Evolutionary conservation across 2,329 filamentous ascomycete genomes (phyloP).

Genomic region (Zasmidium cellare): DNA sequence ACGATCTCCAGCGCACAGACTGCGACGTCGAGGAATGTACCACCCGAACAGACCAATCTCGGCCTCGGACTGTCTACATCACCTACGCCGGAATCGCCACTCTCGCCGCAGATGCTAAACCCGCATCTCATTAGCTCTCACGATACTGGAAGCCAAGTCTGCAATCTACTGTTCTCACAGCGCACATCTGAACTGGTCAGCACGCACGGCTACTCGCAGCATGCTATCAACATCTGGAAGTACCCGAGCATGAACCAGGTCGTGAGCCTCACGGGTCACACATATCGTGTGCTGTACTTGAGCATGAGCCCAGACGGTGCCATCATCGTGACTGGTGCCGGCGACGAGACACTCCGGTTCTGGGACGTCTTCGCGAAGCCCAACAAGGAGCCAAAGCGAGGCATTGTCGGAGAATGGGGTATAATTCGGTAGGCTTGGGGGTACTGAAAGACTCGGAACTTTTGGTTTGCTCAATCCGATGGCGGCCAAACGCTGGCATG

Average conservation of each 20-base stretch:
- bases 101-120: conserved; percentile 43
- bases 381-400: conserved; percentile 60
- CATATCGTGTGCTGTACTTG: conserved; percentile 91
- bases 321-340: conserved; percentile 91
- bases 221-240: conserved; percentile 99
- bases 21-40: conserved; percentile 29
- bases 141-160: conserved; percentile 97
- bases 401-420: conserved; percentile 68
- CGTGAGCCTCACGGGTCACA: conserved; percentile 91
- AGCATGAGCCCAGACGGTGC: conserved; percentile 97
- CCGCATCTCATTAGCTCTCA: conserved; percentile 69
- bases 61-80: conserved; percentile 28
- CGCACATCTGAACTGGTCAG: conserved; percentile 97
- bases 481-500: not conserved
- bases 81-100: conserved; percentile 26
- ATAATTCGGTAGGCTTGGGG: conserved; percentile 57
- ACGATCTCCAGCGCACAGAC: conserved; percentile 56
- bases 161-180: conserved; percentile 95
- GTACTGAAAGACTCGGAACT: not conserved
- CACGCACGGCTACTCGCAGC: conserved; percentile 95
- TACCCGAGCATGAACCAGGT: conserved; percentile 98
- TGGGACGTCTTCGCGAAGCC: conserved; percentile 94
- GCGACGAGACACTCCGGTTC: conserved; percentile 92
- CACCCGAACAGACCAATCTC: conserved; percentile 26
- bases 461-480: not conserved